Percentiles rank a stretch among this genome's conserved stretches.
Conservation (phyloP, 441 rosid genomes). For the Pelargonium fulgidum region DNA sequence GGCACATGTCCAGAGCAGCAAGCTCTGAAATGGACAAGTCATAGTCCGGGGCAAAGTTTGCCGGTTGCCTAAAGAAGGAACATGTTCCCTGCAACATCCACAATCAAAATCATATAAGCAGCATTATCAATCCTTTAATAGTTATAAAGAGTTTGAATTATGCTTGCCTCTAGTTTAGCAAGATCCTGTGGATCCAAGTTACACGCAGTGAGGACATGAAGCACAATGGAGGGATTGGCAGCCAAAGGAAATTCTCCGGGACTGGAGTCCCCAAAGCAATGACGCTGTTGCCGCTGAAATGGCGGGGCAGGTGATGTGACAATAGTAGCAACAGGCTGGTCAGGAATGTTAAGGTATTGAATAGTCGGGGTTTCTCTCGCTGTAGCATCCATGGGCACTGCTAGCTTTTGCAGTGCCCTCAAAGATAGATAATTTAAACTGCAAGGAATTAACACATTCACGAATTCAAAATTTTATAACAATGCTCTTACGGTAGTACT, state of each 20-base stretch:
- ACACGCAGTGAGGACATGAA: slow-evolving; percentile 84
- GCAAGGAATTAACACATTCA: slow-evolving; percentile 22
- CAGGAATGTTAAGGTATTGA: slow-evolving; percentile 64
- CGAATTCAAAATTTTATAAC: slow-evolving; percentile 7
- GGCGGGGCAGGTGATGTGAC: slow-evolving; percentile 45
- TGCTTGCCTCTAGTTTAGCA: slow-evolving; percentile 88
- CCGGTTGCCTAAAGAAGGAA: slow-evolving; percentile 91
- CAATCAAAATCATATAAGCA: slow-evolving; percentile 47
- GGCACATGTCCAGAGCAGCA: slow-evolving; percentile 98
- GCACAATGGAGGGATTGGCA: slow-evolving; percentile 83
- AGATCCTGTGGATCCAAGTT: slow-evolving; percentile 89
- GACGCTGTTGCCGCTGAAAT: slow-evolving; percentile 66
- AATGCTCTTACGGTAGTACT: slow-evolving; percentile 8
- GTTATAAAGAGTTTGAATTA: slow-evolving; percentile 11
- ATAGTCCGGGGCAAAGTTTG: slow-evolving; percentile 72
- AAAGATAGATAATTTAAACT: slow-evolving; percentile 26
- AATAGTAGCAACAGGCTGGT: slow-evolving; percentile 56
- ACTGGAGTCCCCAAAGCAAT: slow-evolving; percentile 66
- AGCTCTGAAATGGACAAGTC: slow-evolving; percentile 75
- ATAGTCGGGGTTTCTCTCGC: slow-evolving; percentile 61
- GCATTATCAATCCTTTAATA: slow-evolving; percentile 42
- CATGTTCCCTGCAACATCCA: slow-evolving; percentile 77
- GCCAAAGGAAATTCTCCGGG: slow-evolving; percentile 98
- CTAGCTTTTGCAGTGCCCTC: slow-evolving; percentile 53
- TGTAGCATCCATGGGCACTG: slow-evolving; percentile 94